Evolutionary conservation across 805 yeast genomes (phyloP).

Genomic region (Metschnikowia anglica): DNA sequence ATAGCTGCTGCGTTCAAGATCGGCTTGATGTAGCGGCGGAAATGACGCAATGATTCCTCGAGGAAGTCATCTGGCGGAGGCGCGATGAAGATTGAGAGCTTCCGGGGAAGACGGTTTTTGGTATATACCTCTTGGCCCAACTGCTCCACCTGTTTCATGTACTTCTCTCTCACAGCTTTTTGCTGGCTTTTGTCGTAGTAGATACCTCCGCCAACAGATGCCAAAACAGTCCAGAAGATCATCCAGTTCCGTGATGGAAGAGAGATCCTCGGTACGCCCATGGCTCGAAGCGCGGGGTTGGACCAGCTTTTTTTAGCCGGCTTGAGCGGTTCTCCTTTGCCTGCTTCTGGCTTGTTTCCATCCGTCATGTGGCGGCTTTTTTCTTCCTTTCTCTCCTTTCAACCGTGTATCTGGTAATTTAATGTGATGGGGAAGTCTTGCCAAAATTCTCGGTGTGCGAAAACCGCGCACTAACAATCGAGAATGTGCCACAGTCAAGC

Average conservation of each 20-base stretch:
- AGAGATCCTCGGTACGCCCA: constrained; percentile 78
- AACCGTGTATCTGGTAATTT: not conserved
- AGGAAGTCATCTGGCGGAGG: constrained; percentile 97
- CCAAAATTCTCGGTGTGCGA: constrained; percentile 7
- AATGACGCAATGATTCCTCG: constrained; percentile 68
- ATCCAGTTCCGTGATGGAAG: constrained; percentile 93
- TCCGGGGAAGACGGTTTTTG: constrained; percentile 62
- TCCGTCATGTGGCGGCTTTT: constrained; percentile 9
- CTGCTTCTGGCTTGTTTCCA: constrained; percentile 8
- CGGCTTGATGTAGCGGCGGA: constrained; percentile 82
- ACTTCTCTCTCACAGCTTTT: constrained; percentile 57
- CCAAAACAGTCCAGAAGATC: constrained; percentile 77
- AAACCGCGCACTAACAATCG: not conserved
- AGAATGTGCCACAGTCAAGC: too few species aligned
- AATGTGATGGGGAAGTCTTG: not conserved
- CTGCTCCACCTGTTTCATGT: constrained; percentile 59
- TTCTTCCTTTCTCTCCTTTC: not conserved
- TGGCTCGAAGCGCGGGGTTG: constrained; percentile 78
- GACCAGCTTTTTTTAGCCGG: constrained; percentile 45
- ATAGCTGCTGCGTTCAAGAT: constrained; percentile 78
- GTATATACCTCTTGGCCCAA: constrained; percentile 47
- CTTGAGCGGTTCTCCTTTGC: constrained; percentile 2
- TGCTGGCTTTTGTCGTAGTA: constrained; percentile 79
- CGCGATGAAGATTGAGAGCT: constrained; percentile 77
- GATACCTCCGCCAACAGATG: constrained; percentile 68